A percentile compares a stretch with the other conserved stretches of the same genome.
phyloP scores from a whole-genome alignment of 2,329 filamentous ascomycete genomes.

The Leptographium flavum region DNA sequence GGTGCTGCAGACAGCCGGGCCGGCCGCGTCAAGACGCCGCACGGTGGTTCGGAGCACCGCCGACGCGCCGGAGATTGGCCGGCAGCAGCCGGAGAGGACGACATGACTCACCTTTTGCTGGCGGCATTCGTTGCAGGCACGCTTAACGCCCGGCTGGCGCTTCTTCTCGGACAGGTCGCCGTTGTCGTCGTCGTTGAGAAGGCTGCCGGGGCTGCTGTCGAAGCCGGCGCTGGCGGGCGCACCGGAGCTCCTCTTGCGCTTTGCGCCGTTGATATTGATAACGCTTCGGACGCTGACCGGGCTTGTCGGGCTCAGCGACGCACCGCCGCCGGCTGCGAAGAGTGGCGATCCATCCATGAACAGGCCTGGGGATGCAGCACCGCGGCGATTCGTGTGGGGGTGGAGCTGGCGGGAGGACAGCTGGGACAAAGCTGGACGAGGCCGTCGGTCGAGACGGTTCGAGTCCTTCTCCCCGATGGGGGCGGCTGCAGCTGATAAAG shows the following conservation, averaged over 20 bases:
- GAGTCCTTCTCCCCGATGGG: no score
- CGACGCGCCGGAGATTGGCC: neutral
- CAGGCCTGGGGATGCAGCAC: neutral
- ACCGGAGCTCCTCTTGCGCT: slow-evolving; percentile 44
- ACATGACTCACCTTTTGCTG: slow-evolving; percentile 63
- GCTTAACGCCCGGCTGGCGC: slow-evolving; percentile 56
- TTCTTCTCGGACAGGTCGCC: slow-evolving; percentile 42
- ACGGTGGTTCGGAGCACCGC: neutral
- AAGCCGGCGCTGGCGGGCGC: slow-evolving; percentile 19
- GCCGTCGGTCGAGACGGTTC: no score
- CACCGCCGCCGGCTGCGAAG: slow-evolving; percentile 17
- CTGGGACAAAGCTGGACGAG: neutral
- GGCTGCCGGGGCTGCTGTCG: slow-evolving; percentile 48
- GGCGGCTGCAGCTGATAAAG: neutral
- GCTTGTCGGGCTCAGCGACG: slow-evolving; percentile 35
- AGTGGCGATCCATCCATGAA: slow-evolving; percentile 24
- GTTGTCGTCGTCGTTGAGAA: slow-evolving; percentile 43
- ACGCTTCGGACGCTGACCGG: slow-evolving; percentile 34
- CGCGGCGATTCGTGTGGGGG: neutral
- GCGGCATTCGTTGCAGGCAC: slow-evolving; percentile 72
- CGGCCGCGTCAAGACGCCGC: neutral
- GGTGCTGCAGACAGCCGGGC: no score
- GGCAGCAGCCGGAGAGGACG: neutral
- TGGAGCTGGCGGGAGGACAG: neutral
- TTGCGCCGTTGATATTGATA: slow-evolving; percentile 32